phyloP scores from a whole-genome alignment of 2,329 filamentous ascomycete genomes.

The Pseudopyrenochaeta lycopersici region DNA sequence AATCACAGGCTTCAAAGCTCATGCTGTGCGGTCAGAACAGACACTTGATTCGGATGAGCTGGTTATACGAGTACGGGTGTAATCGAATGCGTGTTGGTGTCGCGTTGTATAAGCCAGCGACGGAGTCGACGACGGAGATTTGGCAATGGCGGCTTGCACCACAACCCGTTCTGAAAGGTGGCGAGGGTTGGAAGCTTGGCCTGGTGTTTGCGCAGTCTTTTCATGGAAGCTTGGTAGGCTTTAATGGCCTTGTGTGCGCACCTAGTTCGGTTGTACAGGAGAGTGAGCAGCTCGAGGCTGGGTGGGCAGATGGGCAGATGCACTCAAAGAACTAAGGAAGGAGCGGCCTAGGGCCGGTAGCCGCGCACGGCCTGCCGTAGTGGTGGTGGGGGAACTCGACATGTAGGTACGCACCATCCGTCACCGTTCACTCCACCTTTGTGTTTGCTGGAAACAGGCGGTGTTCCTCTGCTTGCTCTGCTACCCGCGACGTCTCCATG shows the following conservation, averaged over 20 bases:
- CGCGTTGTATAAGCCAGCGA: not conserved
- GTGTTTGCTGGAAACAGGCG: constrained; percentile 14
- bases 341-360: constrained; percentile 12
- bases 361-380: constrained; percentile 18
- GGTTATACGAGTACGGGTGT: constrained; percentile 16
- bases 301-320: not conserved
- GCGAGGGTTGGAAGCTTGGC: too few species aligned
- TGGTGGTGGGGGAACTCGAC: constrained; percentile 21
- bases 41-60: constrained; percentile 9
- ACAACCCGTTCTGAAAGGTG: not conserved
- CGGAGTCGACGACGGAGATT: not conserved
- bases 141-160: too few species aligned
- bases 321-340: constrained; percentile 2
- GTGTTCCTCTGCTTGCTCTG: not conserved
- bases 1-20: not conserved
- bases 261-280: not conserved
- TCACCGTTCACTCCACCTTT: constrained; percentile 19
- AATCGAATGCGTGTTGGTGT: constrained; percentile 4
- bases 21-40: constrained; percentile 1
- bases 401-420: constrained; percentile 8
- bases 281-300: not conserved
- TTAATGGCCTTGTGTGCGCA: not conserved
- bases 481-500: not conserved
- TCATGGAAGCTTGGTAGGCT: too few species aligned
- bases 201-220: too few species aligned